Percentiles rank a stretch among this genome's conserved stretches.
Conservation (phyloP, 768 basidiomycete genomes). For the Lactarius akahatsu region DNA sequence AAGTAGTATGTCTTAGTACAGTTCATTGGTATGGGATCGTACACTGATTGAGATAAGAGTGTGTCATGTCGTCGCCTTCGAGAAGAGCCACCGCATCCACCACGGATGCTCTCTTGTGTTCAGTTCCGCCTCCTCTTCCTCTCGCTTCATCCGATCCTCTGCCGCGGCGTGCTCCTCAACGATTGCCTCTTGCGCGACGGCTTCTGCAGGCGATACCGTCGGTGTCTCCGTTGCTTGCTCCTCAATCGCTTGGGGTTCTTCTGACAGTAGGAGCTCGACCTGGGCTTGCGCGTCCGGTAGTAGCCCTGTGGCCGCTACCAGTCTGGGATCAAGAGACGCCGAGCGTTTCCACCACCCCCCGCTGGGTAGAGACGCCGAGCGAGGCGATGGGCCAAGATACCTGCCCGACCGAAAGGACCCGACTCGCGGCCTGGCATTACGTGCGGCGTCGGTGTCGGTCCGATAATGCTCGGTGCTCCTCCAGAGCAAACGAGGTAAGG, state of each 20-base stretch:
- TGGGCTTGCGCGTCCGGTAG: constrained; percentile 48
- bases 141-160: constrained; percentile 52
- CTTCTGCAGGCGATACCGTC: constrained; percentile 47
- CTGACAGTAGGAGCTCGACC: constrained; percentile 37
- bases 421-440: background rate
- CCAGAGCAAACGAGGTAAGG: constrained; percentile 39
- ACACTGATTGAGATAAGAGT: background rate
- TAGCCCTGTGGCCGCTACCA: constrained; percentile 30
- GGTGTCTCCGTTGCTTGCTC: background rate
- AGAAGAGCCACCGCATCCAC: constrained; percentile 69
- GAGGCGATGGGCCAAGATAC: background rate
- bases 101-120: constrained; percentile 50
- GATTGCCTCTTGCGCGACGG: constrained; percentile 65
- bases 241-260: background rate
- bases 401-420: constrained; percentile 6
- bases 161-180: constrained; percentile 66
- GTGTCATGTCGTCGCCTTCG: constrained; percentile 31
- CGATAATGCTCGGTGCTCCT: constrained; percentile 30
- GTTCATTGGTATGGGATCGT: background rate
- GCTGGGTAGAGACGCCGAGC: constrained; percentile 8
- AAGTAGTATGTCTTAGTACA: background rate
- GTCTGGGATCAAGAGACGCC: constrained; percentile 37
- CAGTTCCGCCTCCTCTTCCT: constrained; percentile 48
- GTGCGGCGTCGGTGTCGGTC: constrained; percentile 4
- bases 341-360: constrained; percentile 32